These are phyloP conservation scores for Mycena rebaudengoi DNA, from an alignment of 768 basidiomycete species.

Conservation along the genomic window DNA sequence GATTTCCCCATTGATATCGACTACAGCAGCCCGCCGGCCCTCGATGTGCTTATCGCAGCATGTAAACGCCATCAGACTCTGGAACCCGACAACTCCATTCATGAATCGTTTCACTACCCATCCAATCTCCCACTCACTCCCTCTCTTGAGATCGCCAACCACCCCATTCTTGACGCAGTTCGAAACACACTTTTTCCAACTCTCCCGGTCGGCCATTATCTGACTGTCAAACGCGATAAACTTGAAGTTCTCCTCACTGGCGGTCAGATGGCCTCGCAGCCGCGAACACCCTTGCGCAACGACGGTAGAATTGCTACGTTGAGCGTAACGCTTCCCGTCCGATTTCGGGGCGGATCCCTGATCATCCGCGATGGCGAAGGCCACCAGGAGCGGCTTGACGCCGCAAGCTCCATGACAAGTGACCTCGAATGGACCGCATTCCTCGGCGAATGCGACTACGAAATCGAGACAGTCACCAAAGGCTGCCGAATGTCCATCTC, in stretches of 20 bases:
- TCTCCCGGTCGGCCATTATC: slow-evolving; percentile 72
- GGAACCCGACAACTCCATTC: slow-evolving; percentile 60
- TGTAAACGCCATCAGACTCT: slow-evolving; percentile 72
- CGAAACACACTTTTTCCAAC: slow-evolving; percentile 77
- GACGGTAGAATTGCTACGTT: slow-evolving; percentile 81
- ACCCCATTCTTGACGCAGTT: slow-evolving; percentile 83
- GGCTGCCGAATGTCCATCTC: slow-evolving; percentile 76
- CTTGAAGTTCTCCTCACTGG: slow-evolving; percentile 75
- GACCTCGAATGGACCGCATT: slow-evolving; percentile 86
- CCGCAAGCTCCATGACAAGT: slow-evolving; percentile 65
- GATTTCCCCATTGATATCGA: slow-evolving; percentile 85
- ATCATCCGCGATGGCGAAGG: slow-evolving; percentile 65
- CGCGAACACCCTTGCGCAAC: slow-evolving; percentile 58
- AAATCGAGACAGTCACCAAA: slow-evolving; percentile 74
- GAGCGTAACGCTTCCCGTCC: slow-evolving; percentile 76
- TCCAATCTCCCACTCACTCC: slow-evolving; percentile 75
- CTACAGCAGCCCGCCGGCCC: slow-evolving; percentile 76
- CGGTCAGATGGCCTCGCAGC: slow-evolving; percentile 64
- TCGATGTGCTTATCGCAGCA: slow-evolving; percentile 80
- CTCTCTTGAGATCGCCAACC: slow-evolving; percentile 82
- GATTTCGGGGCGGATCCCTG: slow-evolving; percentile 74
- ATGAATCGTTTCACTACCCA: slow-evolving; percentile 79
- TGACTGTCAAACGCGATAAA: slow-evolving; percentile 72
- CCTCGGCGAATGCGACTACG: slow-evolving; percentile 76
- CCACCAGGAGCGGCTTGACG: slow-evolving; percentile 68